These are phyloP conservation scores for Cyclotella kingstonii DNA, from an alignment of 108 stramenopile genomes.

Conservation along the genomic window DNA sequence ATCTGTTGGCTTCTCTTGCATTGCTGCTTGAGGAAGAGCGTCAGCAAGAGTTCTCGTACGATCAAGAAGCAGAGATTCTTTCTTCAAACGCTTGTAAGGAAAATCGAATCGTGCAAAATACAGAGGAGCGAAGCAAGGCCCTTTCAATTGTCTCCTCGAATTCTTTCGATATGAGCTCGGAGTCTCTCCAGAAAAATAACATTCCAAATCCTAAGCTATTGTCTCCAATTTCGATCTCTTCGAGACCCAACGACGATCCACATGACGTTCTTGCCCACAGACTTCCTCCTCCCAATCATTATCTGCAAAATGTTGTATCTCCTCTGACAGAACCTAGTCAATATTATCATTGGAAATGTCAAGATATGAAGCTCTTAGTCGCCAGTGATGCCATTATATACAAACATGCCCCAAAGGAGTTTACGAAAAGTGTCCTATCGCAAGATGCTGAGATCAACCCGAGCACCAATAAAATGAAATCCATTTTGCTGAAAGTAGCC, in stretches of 20 bases:
- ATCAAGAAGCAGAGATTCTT: too few relatives aligned
- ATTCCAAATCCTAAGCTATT: background rate
- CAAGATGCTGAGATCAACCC: background rate
- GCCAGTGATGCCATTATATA: conserved; percentile 72
- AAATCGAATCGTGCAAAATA: too few relatives aligned
- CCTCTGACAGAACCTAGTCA: conserved; percentile 50
- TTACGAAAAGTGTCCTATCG: background rate
- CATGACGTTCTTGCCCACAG: conserved; percentile 16
- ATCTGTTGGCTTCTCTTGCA: conserved; percentile 22
- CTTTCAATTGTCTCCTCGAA: conserved; percentile 5
- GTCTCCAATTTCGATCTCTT: background rate
- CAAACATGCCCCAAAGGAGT: conserved; percentile 3
- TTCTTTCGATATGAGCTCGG: conserved; percentile 7
- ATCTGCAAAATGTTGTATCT: conserved; percentile 31
- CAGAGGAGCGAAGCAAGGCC: background rate
- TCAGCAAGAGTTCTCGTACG: too few relatives aligned
- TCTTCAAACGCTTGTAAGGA: too few relatives aligned
- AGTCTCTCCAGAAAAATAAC: conserved; percentile 3
- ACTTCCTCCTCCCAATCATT: conserved; percentile 45
- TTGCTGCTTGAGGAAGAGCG: conserved; percentile 32
- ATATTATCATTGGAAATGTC: conserved; percentile 75
- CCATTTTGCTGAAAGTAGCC: conserved; percentile 58
- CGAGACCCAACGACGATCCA: conserved; percentile 3
- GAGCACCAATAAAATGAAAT: background rate
- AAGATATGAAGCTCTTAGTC: conserved; percentile 69